Base-by-base conservation (phyloP, 768 basidiomycete species). In the Dioszegia crocea region DNA sequence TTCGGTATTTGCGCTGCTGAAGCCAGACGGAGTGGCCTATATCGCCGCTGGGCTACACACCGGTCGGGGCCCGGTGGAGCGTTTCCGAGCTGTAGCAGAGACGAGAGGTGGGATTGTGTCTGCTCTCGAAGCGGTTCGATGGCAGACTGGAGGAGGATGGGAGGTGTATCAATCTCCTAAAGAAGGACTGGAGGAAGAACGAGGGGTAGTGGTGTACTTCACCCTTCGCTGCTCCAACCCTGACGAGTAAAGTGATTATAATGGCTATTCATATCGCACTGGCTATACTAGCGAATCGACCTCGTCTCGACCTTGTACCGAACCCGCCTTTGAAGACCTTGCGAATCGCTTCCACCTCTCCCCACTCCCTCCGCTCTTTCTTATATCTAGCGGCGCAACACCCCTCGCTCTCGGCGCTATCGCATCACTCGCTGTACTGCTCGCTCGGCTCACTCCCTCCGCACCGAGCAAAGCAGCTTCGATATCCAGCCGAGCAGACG, bases 31-130 rank as follows among this genome's bases (percentile, higher is more conserved):
- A 6, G 44, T 63, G 4, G 73, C 68, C 6, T 65, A 74, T 44
- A 66, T 76, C 24, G 61, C 70, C 1, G 71, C 71, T 0, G 75
- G 75, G 3, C 43, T 74, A 12, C 75, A 76, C 64, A 73, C 72
- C 4, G 75, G 75, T 19, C 63, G 70, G 43, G 73, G 75, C 23
- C 71, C 75, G 2, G 40, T 73, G 9, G 66, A 73, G 30, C 61
- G 73, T 14, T 76, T 76, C 57, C 47, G 58, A 14, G 21, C 8
- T 1, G 46, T 56, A 0, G 74, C 70, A 11, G 27, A 48, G 45
- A 38, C 21, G 0, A 36, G 66, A n/a, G 63, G 68, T 0, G 64
- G 54, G 11, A 36, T 23, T 30, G 44, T 73, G 2, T 43, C 33
- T 16, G 21, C 52, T 29, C 21, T 56, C n/a, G 26, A 45, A n/a